Conservation (phyloP, 805 yeast genomes). For the Blastobotrys muscicola region DNA sequence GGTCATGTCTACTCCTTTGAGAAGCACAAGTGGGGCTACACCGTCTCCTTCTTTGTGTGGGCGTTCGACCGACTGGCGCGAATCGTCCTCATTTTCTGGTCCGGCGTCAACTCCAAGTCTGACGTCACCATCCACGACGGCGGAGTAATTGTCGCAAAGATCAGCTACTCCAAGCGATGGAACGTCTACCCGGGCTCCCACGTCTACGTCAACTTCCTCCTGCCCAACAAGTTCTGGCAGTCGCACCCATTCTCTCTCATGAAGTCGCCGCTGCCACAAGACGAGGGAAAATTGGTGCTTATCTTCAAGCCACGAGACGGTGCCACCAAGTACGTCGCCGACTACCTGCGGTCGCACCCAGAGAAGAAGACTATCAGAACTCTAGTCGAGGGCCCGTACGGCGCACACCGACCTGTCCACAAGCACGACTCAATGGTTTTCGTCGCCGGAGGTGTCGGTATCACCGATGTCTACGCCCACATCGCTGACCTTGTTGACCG, state of each 20-base stretch:
- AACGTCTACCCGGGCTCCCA: slow-evolving; percentile 45
- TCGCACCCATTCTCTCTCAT: slow-evolving; percentile 60
- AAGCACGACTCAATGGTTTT: slow-evolving; percentile 47
- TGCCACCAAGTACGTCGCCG: slow-evolving; percentile 9
- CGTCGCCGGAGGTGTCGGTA: slow-evolving; percentile 69
- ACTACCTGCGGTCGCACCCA: slow-evolving; percentile 5
- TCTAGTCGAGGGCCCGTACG: slow-evolving; percentile 64
- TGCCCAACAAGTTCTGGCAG: slow-evolving; percentile 50
- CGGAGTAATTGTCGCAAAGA: slow-evolving; percentile 18
- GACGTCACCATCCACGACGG: slow-evolving; percentile 8
- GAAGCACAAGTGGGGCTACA: too few species aligned
- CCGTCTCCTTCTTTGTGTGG: slow-evolving; percentile 52
- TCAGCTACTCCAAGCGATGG: slow-evolving; percentile 37
- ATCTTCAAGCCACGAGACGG: slow-evolving; percentile 13
- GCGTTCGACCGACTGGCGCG: slow-evolving; percentile 54
- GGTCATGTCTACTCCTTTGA: slow-evolving; percentile 37
- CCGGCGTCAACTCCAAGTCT: slow-evolving; percentile 39
- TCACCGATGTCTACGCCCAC: slow-evolving; percentile 50
- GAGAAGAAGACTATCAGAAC: slow-evolving; percentile 9
- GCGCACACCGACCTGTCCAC: slow-evolving; percentile 42
- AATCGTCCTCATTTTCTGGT: slow-evolving; percentile 41
- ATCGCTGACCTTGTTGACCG: slow-evolving; percentile 13
- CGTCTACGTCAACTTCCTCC: slow-evolving; percentile 48
- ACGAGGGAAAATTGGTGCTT: slow-evolving; percentile 10
- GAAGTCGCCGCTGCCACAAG: slow-evolving; percentile 9